Conservation (phyloP, 2,329 filamentous ascomycete species). For the Penicillium freii region DNA sequence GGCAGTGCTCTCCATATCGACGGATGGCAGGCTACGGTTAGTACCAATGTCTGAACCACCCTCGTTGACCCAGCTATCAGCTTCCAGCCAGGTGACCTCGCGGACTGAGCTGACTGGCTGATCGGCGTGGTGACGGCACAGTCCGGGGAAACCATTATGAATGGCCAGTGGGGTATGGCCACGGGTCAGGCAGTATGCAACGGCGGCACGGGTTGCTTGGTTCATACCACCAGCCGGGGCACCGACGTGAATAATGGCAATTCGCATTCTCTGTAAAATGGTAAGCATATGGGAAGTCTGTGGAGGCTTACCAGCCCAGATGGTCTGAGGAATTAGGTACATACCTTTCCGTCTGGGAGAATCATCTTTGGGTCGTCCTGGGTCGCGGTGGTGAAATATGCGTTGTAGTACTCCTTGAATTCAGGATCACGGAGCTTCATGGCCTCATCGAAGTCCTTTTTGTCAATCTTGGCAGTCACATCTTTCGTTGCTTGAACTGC, state of each 20-base stretch:
- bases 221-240: slow-evolving; percentile 98
- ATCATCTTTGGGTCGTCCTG: slow-evolving; percentile 68
- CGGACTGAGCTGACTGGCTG: slow-evolving; percentile 78
- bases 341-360: slow-evolving; percentile 68
- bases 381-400: slow-evolving; percentile 87
- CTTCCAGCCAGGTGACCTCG: slow-evolving; percentile 86
- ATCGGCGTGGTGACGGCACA: slow-evolving; percentile 86
- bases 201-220: slow-evolving; percentile 86
- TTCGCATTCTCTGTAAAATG: slow-evolving; percentile 68
- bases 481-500: slow-evolving; percentile 84
- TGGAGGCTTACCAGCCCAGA: too few relatives aligned
- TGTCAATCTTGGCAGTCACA: slow-evolving; percentile 76
- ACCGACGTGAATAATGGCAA: slow-evolving; percentile 95
- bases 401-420: slow-evolving; percentile 87
- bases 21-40: slow-evolving; percentile 85
- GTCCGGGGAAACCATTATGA: slow-evolving; percentile 93
- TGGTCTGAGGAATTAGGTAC: slow-evolving; percentile 23
- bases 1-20: slow-evolving; percentile 81
- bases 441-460: slow-evolving; percentile 80
- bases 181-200: slow-evolving; percentile 85
- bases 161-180: slow-evolving; percentile 93
- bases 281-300: slow-evolving; percentile 28
- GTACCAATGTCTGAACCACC: slow-evolving; percentile 98
- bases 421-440: slow-evolving; percentile 89
- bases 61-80: slow-evolving; percentile 92